Evolutionary conservation across 129 eudicot genomes (phyloP).

Genomic region (Helianthus tuberosus): DNA sequence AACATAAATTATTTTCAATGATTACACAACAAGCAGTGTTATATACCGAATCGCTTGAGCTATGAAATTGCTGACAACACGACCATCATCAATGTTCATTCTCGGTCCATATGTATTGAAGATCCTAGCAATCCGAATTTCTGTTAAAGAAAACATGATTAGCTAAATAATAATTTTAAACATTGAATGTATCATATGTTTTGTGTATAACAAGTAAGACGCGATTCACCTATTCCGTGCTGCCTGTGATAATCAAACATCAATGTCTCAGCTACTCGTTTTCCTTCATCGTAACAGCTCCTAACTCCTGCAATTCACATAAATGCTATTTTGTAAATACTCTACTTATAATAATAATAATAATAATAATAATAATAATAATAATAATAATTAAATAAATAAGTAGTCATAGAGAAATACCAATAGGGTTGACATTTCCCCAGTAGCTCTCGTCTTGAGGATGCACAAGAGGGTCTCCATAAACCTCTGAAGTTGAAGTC

Average conservation of each 20-base stretch:
- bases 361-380: too few species aligned
- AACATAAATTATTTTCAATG: background rate
- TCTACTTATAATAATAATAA: background rate
- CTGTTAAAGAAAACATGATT: conserved; percentile 38
- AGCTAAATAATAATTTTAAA: background rate
- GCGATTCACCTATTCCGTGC: conserved; percentile 66
- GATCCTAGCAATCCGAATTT: conserved; percentile 83
- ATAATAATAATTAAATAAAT: background rate
- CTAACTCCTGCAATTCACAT: conserved; percentile 65
- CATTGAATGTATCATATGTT: background rate
- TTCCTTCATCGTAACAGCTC: conserved; percentile 94
- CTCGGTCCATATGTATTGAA: conserved; percentile 93
- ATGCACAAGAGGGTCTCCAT: conserved; percentile 91
- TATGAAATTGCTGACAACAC: conserved; percentile 88
- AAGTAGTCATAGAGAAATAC: conserved; percentile 32
- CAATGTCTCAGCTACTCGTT: conserved; percentile 89
- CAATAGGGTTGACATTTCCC: conserved; percentile 97
- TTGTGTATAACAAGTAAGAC: background rate
- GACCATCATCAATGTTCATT: conserved; percentile 92
- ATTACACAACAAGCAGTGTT: background rate
- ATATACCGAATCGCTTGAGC: conserved; percentile 88
- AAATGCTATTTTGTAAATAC: background rate
- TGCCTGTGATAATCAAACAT: conserved; percentile 92
- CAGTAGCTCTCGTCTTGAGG: conserved; percentile 91
- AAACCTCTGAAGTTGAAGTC: conserved; percentile 93